phyloP scores from a whole-genome alignment of 495 filamentous ascomycete genomes.

The Penicillium paxilli region DNA sequence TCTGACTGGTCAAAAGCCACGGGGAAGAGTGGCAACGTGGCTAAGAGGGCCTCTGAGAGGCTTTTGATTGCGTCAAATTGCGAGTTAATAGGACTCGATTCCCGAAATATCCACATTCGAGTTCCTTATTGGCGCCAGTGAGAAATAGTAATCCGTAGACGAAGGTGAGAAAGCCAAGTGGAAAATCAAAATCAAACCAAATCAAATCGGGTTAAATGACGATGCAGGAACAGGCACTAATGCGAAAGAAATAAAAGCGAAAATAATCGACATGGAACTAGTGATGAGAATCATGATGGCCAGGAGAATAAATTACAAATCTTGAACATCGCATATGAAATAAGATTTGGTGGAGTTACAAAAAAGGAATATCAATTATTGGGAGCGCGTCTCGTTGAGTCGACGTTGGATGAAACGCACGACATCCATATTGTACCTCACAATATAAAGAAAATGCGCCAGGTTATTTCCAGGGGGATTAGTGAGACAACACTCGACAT shows the following conservation, averaged over 20 bases:
- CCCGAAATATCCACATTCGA: not conserved
- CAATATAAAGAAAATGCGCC: constrained; percentile 16
- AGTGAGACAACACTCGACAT: constrained; percentile 19
- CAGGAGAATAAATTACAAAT: too few species aligned
- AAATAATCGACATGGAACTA: too few species aligned
- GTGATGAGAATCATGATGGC: too few species aligned
- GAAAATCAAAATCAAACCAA: too few species aligned
- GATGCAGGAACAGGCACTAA: too few species aligned
- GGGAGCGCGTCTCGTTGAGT: constrained; percentile 3
- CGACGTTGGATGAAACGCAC: constrained; percentile 14
- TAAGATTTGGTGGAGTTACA: not conserved
- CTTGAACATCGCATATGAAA: not conserved
- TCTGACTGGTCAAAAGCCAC: not conserved
- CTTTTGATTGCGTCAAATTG: not conserved
- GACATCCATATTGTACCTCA: constrained; percentile 19
- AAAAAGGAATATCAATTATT: not conserved
- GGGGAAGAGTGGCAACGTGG: not conserved
- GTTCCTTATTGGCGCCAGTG: too few species aligned
- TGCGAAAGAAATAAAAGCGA: not conserved
- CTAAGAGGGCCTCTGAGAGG: not conserved
- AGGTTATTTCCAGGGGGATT: constrained; percentile 3
- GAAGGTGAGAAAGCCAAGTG: not conserved
- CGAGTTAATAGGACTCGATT: not conserved
- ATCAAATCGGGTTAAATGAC: too few species aligned
- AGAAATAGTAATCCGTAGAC: too few species aligned